Base-by-base conservation (phyloP, 1,284 basidiomycete genomes). In the Vanrija sp. region DNA sequence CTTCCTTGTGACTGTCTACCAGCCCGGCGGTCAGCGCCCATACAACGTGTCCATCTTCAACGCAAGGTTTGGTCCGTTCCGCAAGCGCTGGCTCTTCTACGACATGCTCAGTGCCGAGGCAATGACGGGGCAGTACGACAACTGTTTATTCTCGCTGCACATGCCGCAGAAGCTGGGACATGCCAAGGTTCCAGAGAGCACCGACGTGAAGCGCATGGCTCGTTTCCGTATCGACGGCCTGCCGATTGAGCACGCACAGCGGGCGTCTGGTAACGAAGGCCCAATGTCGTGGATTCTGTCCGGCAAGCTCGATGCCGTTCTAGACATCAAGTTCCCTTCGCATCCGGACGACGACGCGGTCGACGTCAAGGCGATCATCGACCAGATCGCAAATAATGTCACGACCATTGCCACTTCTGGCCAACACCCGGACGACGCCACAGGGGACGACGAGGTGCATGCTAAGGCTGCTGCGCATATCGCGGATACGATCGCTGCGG, bases 251-350 rank as follows among this genome's bases (percentile, higher is more conserved):
- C 95, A 99, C 71, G 81, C 97, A 43, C 91, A 98, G 77, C 86
- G 87, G 49, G 86, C 88, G 49, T 85, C 87, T 2, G 87, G 86
- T 5, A 83, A 85, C 58, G 75, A 76, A 1, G 92, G 95, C 0
- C 93, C 95, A 5, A 86, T 98, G 58, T 91, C 91, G 5, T 98
- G 96, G 95, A 92, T 99, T 62, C 89, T 88, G 1, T 91, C 92
- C 0, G 96, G 96, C 46, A 95, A 95, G 76, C 85, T 97, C 29
- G 95, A 99, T 68, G 89, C 93, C 3, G 96, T 99, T 3, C 83
- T 98, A 18, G 95, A 99, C 77, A 93, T 99, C 78, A 93, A 94
- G 70, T 97, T 99, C 76, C 94, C 96, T 14, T 85, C 85, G 21
- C 86, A 92, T 65, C 83, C 85, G 9, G 80, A 85, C 51, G 85